Base-by-base conservation (phyloP, 163 green algal species). In the Scenedesmus sp. region DNA sequence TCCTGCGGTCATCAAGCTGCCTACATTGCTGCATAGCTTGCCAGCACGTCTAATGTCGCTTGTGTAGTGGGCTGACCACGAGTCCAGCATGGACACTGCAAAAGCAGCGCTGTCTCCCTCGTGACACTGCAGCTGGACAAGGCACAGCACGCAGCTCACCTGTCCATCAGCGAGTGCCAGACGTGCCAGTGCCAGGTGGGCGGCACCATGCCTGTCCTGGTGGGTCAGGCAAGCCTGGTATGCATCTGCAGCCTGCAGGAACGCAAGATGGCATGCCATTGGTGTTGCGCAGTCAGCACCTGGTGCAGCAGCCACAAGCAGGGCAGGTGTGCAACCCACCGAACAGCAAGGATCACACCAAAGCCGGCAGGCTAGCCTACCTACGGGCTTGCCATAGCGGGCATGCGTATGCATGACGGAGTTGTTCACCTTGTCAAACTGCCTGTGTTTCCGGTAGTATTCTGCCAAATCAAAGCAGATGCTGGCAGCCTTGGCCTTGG, bases 381-480 rank as follows among this genome's bases (percentile, higher is more conserved):
- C n/a, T 10, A 56, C 7, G n/a, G n/a, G n/a, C n/a, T n/a, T n/a
- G n/a, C n/a, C n/a, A n/a, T n/a, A n/a, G n/a, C n/a, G n/a, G n/a
- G n/a, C n/a, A n/a, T n/a, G n/a, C n/a, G n/a, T n/a, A n/a, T n/a
- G n/a, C n/a, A n/a, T n/a, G n/a, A n/a, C n/a, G 61, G 6, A n/a
- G n/a, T n/a, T 73, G 61, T 37, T 68, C 42, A 94, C 93, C 91
- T 93, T 91, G 84, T 95, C 92, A 83, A 94, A 94, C 68, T 92
- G 92, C 65, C 93, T 82, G 30, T 78, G 46, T 5, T 80, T 87
- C 37, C 94, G 89, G 91, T 93, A 43, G 72, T 93, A 88, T 56
- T 94, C 91, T 49, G 93, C 92, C 56, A 96, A 76, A 51, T 94
- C 91, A 89, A 93, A 96, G 90, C 92, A 95, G 68, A 95, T 95